Percentiles rank a stretch among this genome's conserved stretches.
These are phyloP conservation scores for Fraxinus paxiana DNA, from an alignment of 305 asterid species.

Conservation along the genomic window DNA sequence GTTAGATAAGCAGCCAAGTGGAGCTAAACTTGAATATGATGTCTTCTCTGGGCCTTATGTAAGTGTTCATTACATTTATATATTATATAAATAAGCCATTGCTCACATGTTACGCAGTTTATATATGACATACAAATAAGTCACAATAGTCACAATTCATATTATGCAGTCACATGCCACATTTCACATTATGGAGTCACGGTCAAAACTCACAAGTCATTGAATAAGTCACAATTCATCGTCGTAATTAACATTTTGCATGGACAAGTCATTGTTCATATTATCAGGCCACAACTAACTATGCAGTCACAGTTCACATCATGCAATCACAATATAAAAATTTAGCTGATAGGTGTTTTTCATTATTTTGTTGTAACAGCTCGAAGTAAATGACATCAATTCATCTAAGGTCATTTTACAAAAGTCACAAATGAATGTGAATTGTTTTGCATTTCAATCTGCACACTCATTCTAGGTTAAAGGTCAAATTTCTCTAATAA, in stretches of 20 bases:
- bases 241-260: background rate
- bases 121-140: background rate
- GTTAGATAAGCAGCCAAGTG: background rate
- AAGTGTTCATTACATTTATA: too few relatives aligned
- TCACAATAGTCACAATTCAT: too few relatives aligned
- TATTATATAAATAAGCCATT: too few relatives aligned
- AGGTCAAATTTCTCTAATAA: background rate
- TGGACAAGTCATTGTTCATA: background rate
- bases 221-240: background rate
- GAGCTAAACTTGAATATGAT: background rate
- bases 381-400: too few relatives aligned
- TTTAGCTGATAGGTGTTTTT: background rate
- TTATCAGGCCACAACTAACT: background rate
- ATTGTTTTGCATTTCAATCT: background rate
- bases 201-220: background rate
- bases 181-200: too few relatives aligned
- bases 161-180: too few relatives aligned
- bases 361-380: background rate
- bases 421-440: too few relatives aligned
- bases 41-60: background rate
- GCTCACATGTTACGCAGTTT: too few relatives aligned
- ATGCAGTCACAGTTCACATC: background rate
- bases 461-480: background rate
- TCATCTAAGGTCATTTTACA: too few relatives aligned
- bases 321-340: background rate